These are phyloP conservation scores for Linum lewisii DNA, from an alignment of 345 rosid genomes.

Conservation along the genomic window DNA sequence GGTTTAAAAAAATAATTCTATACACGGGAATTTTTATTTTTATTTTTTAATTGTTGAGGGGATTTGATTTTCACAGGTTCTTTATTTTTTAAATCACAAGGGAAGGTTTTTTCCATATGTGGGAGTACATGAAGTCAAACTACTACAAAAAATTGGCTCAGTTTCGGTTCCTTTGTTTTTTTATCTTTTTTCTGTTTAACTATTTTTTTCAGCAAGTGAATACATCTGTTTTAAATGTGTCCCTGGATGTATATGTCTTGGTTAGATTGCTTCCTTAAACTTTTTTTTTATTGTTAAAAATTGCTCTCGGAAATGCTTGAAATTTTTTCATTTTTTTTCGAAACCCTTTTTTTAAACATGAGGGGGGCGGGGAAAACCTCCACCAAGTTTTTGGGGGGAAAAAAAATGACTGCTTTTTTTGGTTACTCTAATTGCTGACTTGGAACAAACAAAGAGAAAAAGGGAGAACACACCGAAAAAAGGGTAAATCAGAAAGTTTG, in stretches of 20 bases:
- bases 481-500: too few species aligned
- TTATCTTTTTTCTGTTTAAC: neutral
- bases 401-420: conserved; percentile 74
- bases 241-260: too few species aligned
- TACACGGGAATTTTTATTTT: neutral
- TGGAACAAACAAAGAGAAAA: too few species aligned
- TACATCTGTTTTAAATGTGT: too few species aligned
- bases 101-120: conserved; percentile 96
- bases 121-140: conserved; percentile 83
- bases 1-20: too few species aligned
- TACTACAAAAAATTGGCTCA: conserved; percentile 21
- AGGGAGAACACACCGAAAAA: too few species aligned
- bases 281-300: conserved; percentile 27
- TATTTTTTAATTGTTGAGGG: neutral
- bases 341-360: conserved; percentile 94
- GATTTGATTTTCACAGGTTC: conserved; percentile 39
- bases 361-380: conserved; percentile 91
- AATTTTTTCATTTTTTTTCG: conserved; percentile 92
- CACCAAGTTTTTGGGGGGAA: conserved; percentile 83
- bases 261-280: too few species aligned
- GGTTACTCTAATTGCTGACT: conserved; percentile 45
- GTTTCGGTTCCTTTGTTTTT: conserved; percentile 2
- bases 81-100: conserved; percentile 67
- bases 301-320: conserved; percentile 91
- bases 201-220: neutral